phyloP scores from a whole-genome alignment of 2,329 filamentous ascomycete species.

The Rutstroemia sp. region DNA sequence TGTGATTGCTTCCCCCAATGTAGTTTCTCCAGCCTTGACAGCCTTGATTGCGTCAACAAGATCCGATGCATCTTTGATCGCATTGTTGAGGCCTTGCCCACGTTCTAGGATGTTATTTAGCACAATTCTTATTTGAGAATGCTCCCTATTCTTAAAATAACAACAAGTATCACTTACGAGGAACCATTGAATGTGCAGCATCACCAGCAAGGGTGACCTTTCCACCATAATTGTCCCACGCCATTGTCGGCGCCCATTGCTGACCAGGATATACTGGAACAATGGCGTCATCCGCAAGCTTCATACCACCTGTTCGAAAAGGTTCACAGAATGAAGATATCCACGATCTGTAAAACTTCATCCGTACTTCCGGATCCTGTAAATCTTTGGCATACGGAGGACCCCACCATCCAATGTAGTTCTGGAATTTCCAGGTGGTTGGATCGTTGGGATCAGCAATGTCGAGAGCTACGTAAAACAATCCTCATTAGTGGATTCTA shows the following conservation, averaged over 20 bases:
- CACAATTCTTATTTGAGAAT: not conserved
- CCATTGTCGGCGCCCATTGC: not conserved
- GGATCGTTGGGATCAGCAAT: not conserved
- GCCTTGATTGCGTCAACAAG: constrained; percentile 10
- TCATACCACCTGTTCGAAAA: not conserved
- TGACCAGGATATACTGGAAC: not conserved
- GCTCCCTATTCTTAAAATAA: not conserved
- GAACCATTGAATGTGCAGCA: constrained; percentile 1
- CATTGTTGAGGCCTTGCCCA: constrained; percentile 4
- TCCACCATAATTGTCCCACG: not conserved
- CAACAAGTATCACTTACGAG: not conserved
- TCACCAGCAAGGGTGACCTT: not conserved
- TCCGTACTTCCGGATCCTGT: not conserved
- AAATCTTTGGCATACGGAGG: not conserved
- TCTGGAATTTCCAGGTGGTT: not conserved
- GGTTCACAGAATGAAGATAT: not conserved
- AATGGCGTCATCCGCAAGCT: not conserved
- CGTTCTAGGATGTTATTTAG: not conserved
- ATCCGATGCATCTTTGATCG: constrained; percentile 2
- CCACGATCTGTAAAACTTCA: not conserved
- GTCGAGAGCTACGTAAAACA: not conserved
- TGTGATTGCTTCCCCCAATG: constrained; percentile 26
- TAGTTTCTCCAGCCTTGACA: constrained; percentile 17
- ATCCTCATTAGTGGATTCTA: not conserved
- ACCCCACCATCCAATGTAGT: not conserved